Percentiles rank a stretch among this genome's conserved stretches.
Evolutionary conservation across 2,329 filamentous ascomycete species (phyloP).

Genomic region (Bipolaris sorokiniana): DNA sequence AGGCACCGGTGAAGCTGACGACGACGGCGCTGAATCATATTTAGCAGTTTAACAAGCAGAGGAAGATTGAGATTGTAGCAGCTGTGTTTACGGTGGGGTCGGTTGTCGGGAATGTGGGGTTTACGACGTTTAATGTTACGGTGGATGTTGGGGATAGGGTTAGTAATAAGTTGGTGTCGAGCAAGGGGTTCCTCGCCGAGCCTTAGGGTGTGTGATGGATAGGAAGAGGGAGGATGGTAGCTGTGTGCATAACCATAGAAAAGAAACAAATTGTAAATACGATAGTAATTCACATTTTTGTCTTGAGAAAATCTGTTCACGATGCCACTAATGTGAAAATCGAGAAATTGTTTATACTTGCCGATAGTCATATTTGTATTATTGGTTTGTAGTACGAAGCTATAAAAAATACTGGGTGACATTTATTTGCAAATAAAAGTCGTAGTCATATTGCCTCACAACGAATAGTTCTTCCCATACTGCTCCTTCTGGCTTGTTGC

Average conservation of each 20-base stretch:
- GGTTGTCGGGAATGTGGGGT: conserved; percentile 12
- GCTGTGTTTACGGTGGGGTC: conserved; percentile 30
- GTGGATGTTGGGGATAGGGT: conserved; percentile 25
- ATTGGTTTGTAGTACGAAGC: neutral
- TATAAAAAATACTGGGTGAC: neutral
- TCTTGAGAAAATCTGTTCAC: neutral
- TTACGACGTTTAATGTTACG: conserved; percentile 31
- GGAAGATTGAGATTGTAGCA: conserved; percentile 1
- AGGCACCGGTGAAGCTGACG: too few relatives aligned
- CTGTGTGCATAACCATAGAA: neutral
- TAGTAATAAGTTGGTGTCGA: conserved; percentile 15
- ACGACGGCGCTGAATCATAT: too few relatives aligned
- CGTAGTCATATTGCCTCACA: neutral
- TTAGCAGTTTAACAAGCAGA: too few relatives aligned
- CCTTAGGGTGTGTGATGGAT: too few relatives aligned
- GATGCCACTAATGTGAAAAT: neutral
- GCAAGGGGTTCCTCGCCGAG: too few relatives aligned
- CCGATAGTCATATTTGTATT: too few relatives aligned
- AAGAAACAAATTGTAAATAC: neutral
- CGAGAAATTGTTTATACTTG: neutral
- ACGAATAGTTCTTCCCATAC: conserved; percentile 25
- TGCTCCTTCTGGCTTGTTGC: conserved; percentile 37
- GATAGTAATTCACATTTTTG: neutral
- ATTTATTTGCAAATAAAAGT: neutral
- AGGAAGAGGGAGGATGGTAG: neutral